Conservation (phyloP, 805 yeast genomes). For the Isabelozyma rhagii region DNA sequence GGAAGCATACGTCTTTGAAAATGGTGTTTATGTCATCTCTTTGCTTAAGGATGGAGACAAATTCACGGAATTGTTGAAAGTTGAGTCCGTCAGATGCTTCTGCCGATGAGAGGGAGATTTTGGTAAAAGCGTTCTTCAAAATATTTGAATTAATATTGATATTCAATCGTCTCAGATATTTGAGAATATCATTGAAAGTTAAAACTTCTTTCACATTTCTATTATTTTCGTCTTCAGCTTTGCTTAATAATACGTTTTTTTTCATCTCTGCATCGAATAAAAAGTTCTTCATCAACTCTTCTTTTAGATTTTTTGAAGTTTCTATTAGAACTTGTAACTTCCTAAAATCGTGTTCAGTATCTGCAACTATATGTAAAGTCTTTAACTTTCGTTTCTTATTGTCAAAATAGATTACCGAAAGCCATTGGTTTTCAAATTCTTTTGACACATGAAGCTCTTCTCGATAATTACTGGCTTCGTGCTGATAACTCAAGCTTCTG, state of each 20-base stretch:
- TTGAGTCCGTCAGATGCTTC: constrained; percentile 44
- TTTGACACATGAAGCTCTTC: constrained; percentile 77
- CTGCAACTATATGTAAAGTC: constrained; percentile 78
- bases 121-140: constrained; percentile 47
- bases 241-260: constrained; percentile 21
- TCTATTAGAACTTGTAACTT: constrained; percentile 55
- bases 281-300: constrained; percentile 60
- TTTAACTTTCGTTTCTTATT: constrained; percentile 61
- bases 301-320: constrained; percentile 59
- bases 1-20: constrained; percentile 12
- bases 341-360: constrained; percentile 53
- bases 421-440: constrained; percentile 69
- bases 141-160: constrained; percentile 62
- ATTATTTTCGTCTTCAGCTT: constrained; percentile 8
- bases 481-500: constrained; percentile 56
- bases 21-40: constrained; percentile 59
- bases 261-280: constrained; percentile 31
- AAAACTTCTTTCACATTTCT: constrained; percentile 30
- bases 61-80: constrained; percentile 71
- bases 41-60: constrained; percentile 64
- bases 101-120: constrained; percentile 35
- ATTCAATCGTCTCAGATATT: constrained; percentile 63
- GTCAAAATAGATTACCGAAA: constrained; percentile 70
- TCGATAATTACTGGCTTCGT: constrained; percentile 77
- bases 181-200: constrained; percentile 64